A percentile compares a stretch with the other conserved stretches of the same genome.
These are phyloP conservation scores for Mucor mucedo DNA, from an alignment of 371 early-diverging fungal genomes.

Conservation along the genomic window DNA sequence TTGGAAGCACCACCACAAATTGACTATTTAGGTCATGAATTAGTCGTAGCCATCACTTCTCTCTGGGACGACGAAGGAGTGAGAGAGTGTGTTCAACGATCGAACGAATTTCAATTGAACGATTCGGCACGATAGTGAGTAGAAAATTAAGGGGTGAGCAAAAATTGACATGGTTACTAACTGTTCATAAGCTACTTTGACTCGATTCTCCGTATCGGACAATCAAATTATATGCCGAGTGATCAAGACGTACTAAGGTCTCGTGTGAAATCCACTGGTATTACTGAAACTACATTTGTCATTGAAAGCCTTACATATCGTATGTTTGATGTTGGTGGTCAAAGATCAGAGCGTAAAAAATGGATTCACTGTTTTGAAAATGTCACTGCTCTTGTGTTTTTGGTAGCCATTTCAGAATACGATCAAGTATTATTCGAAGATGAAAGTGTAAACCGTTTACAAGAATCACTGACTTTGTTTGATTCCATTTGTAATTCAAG, in stretches of 20 bases:
- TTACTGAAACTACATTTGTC: conserved; percentile 86
- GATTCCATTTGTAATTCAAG: conserved; percentile 79
- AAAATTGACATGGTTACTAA: not conserved
- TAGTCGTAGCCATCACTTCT: conserved; percentile 71
- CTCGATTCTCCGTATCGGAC: conserved; percentile 81
- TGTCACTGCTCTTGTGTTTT: conserved; percentile 91
- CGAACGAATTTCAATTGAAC: conserved; percentile 87
- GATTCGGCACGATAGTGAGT: conserved; percentile 84
- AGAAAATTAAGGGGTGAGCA: not conserved
- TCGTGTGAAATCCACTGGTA: conserved; percentile 86
- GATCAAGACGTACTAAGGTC: conserved; percentile 88
- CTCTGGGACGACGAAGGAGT: conserved; percentile 86
- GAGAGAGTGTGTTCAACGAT: conserved; percentile 70
- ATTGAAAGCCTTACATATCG: conserved; percentile 80
- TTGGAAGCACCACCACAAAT: conserved; percentile 70
- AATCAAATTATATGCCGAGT: conserved; percentile 76
- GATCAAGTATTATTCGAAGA: conserved; percentile 95
- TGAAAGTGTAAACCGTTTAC: conserved; percentile 75
- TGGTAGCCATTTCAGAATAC: conserved; percentile 94
- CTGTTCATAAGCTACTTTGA: conserved; percentile 74
- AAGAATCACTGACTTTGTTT: conserved; percentile 71
- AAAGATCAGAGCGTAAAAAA: conserved; percentile 90
- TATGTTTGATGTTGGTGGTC: conserved; percentile 96
- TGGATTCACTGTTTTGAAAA: conserved; percentile 96
- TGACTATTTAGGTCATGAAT: conserved; percentile 61